A percentile compares a stretch with the other conserved stretches of the same genome.
These are phyloP conservation scores for Penicillium nordicum DNA, from an alignment of 2,329 filamentous ascomycete genomes.

Conservation along the genomic window DNA sequence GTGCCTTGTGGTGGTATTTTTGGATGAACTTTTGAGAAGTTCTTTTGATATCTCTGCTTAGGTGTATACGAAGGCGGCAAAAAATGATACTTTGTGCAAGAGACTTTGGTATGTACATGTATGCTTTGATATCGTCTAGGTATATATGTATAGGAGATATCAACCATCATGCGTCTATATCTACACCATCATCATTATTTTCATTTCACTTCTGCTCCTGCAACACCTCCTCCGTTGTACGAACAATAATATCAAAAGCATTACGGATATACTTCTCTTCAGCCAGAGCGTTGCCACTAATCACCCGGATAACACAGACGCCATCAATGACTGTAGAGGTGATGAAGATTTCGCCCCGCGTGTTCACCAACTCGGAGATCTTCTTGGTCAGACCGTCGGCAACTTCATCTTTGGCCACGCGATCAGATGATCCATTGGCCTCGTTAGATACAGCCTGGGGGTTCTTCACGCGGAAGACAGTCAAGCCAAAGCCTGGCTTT, in stretches of 20 bases:
- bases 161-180: neutral
- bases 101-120: too few relatives aligned
- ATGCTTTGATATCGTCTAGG: neutral
- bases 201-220: conserved; percentile 5
- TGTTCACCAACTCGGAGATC: conserved; percentile 73
- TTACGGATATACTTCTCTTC: conserved; percentile 69
- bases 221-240: conserved; percentile 56
- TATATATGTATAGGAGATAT: neutral
- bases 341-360: conserved; percentile 73
- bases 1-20: too few relatives aligned
- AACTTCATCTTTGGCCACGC: conserved; percentile 45
- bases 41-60: too few relatives aligned
- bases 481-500: conserved; percentile 71
- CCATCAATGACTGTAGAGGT: conserved; percentile 73
- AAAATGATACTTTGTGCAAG: too few relatives aligned
- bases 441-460: conserved; percentile 20
- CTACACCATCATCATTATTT: neutral
- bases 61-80: too few relatives aligned
- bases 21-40: too few relatives aligned
- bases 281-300: conserved; percentile 66
- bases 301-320: conserved; percentile 74
- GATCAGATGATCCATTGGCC: conserved; percentile 16
- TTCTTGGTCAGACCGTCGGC: conserved; percentile 67
- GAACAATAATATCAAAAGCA: conserved; percentile 71
- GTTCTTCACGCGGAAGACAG: conserved; percentile 66